These are phyloP conservation scores for Populus euphratica DNA, from an alignment of 345 rosid genomes.

Conservation along the genomic window DNA sequence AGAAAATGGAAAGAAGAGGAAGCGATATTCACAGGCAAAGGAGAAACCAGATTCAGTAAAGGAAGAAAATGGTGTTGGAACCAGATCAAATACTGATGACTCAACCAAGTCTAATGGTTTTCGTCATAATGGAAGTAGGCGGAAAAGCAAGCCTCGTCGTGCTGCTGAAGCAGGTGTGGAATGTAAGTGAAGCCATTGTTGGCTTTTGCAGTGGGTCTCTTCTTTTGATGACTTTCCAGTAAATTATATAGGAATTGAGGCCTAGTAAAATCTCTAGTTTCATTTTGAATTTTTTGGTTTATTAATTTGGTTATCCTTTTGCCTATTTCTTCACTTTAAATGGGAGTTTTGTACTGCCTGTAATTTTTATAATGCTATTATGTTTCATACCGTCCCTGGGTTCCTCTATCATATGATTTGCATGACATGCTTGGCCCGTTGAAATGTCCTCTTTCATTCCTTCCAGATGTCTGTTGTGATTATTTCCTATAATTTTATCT, in stretches of 20 bases:
- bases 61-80: conserved; percentile 50
- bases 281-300: conserved; percentile 20
- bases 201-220: conserved; percentile 20
- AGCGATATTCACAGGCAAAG: conserved; percentile 39
- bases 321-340: conserved; percentile 21
- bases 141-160: conserved; percentile 68
- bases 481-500: neutral
- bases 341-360: conserved; percentile 37
- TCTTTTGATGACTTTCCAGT: conserved; percentile 17
- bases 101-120: conserved; percentile 53
- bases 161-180: conserved; percentile 71
- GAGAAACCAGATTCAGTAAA: conserved; percentile 46
- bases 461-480: neutral
- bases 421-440: conserved; percentile 7
- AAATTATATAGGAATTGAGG: conserved; percentile 29
- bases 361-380: conserved; percentile 39
- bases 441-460: neutral
- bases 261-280: conserved; percentile 26
- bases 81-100: conserved; percentile 48
- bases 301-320: conserved; percentile 27
- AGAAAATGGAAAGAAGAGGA: conserved; percentile 67
- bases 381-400: conserved; percentile 17
- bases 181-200: conserved; percentile 41
- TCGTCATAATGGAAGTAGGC: conserved; percentile 61
- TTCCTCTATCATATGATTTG: conserved; percentile 17